Evolutionary conservation across 2,329 filamentous ascomycete species (phyloP).

Genomic region (Dothidotthia symphoricarpi): DNA sequence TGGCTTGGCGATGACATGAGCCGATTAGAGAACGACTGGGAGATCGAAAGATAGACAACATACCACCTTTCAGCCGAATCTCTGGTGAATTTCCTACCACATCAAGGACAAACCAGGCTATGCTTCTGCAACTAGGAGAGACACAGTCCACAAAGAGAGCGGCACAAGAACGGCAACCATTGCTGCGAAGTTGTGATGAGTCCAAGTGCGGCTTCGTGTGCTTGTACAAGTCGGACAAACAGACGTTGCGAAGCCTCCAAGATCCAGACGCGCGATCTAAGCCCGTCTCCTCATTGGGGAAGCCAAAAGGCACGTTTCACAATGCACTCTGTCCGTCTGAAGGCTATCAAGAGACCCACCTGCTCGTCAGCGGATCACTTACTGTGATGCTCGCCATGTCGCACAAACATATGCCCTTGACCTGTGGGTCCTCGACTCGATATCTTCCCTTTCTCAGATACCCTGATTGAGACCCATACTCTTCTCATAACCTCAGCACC

Average conservation of each 20-base stretch:
- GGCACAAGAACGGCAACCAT: no score
- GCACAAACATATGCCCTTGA: background rate
- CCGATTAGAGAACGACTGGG: background rate
- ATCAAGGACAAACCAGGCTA: background rate
- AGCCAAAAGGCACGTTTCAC: slow-evolving; percentile 1
- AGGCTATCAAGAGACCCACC: background rate
- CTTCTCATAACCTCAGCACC: no score
- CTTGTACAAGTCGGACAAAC: no score
- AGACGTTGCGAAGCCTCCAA: no score
- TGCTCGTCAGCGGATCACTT: background rate
- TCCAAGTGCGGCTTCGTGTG: background rate
- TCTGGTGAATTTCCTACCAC: background rate
- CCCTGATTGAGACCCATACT: no score
- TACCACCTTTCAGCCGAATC: background rate
- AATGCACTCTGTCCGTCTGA: background rate
- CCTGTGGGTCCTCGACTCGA: no score
- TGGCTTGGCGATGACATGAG: background rate
- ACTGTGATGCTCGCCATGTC: slow-evolving; percentile 1
- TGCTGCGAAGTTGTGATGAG: no score
- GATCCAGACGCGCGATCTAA: background rate
- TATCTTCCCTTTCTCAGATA: no score
- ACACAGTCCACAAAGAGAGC: no score
- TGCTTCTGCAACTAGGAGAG: no score
- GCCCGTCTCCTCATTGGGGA: background rate
- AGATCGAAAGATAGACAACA: no score